Evolutionary conservation across 345 rosid genomes (phyloP), one percentile per base, ranked within the genome.

Genomic region (Moricandia moricandioides): DNA sequence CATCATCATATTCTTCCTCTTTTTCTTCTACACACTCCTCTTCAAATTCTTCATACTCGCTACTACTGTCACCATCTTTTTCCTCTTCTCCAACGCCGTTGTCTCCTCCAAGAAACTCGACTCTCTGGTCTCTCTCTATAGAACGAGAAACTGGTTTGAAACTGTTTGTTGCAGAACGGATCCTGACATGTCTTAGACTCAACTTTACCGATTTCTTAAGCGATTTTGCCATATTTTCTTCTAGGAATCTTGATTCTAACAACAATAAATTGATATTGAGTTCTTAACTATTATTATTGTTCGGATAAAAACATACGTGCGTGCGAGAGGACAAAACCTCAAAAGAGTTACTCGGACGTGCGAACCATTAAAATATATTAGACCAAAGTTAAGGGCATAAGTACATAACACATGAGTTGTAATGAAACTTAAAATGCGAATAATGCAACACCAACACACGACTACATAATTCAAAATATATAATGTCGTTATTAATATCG

Each of bases 141-240:
- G 78, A 70, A 21, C 63, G 60, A 1, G 83, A 80, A 13, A 40
- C 62, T 13, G 80, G 69, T 69, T 78, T 82, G 56, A 78, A 61
- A 9, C 74, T 69, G 30, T 80, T 74, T 6, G 86, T 67, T 6
- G 90, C 80, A 1, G 90, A 83, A n/a, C 80, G 83, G 59, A 73
- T 29, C 16, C 69, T 24, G 11, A 78, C 82, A 57, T 69, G 75
- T 72, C 86, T 71, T 27, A 84, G 33, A 16, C 81, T 75, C 70
- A 83, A 34, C 69, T 56, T 83, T 3, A 88, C 85, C 52, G 85
- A 84, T 78, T 78, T 78, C 78, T 73, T 78, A n/a, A 73, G 73
- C 33, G 82, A 73, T 78, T 78, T 73, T 1, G 82, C 74, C 82
- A 78, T 78, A 3, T 47, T 49, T 55, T 57, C 18, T 55, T 43